phyloP scores from a whole-genome alignment of 2,329 filamentous ascomycete species.

The Cercospora beticola region DNA sequence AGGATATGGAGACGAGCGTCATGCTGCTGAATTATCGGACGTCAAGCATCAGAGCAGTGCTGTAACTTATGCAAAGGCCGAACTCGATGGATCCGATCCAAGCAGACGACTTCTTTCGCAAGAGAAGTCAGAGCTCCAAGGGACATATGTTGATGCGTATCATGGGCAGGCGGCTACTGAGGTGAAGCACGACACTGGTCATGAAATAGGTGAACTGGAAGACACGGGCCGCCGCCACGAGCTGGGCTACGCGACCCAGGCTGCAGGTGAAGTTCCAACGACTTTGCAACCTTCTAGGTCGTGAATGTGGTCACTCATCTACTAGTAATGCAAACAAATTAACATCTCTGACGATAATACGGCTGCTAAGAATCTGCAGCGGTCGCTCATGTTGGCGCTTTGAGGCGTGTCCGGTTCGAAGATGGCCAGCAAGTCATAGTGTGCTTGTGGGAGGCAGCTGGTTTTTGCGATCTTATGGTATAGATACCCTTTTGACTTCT shows the following conservation, averaged over 20 bases:
- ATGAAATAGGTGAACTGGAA: constrained; percentile 8
- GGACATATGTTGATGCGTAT: background rate
- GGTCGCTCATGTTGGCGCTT: too few relatives aligned
- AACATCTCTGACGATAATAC: background rate
- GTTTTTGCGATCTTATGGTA: background rate
- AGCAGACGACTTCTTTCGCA: background rate
- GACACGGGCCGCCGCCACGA: background rate
- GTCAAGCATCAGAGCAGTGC: background rate
- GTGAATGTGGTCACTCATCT: background rate
- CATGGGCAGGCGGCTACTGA: background rate
- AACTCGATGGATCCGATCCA: background rate
- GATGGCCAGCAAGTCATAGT: background rate
- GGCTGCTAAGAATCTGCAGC: background rate
- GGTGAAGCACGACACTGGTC: background rate
- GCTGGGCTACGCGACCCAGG: constrained; percentile 5
- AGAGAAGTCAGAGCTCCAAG: constrained; percentile 3
- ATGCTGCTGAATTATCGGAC: background rate
- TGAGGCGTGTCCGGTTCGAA: background rate
- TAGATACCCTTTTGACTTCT: background rate
- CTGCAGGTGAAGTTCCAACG: background rate
- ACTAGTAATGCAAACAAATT: background rate
- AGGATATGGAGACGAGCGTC: background rate
- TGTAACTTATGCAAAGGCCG: background rate
- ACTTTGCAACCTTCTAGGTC: constrained; percentile 1
- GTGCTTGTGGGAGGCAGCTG: background rate